Evolutionary conservation across 2,329 filamentous ascomycete genomes (phyloP), one percentile per base, ranked within the genome.

Genomic region (Knoxdaviesia proteae): DNA sequence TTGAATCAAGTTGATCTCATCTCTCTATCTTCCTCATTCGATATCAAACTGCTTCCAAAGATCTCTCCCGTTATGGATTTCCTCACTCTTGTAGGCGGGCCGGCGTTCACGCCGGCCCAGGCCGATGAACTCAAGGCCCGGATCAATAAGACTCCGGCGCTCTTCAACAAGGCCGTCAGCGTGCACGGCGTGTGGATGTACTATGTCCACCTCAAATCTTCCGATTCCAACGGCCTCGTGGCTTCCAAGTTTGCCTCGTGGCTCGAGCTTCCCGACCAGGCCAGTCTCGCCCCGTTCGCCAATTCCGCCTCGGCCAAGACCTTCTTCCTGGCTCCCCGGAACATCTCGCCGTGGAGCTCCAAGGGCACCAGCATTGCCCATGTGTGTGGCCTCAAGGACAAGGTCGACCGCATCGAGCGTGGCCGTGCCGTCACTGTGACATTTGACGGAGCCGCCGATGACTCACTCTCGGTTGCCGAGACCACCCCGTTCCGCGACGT

Each of bases 271-370:
- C 46, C 46, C 9, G 30, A 43, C 8, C 44, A 47, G 44, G 32
- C 33, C 32, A 39, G 32, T 35, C 44, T 33, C 31, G 32, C 36
- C 7, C 32, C 37, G 36, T 44, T 46, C 40, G 32, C 45, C 38
- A 42, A 46, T 38, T 42, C 45, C 9, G 42, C 42, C 35, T 42
- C 40, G 7, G 33, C 42, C 31, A 46, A 46, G 45, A 46, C 45
- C 34, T 46, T 82, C 56, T 84, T 86, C 56, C 69, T 94, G 45
- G 76, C 72, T 39, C 88, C 88, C 20, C 74, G 88, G 50, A 81
- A 82, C 52, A 87, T 93, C 50, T 94, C 87, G 36, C 90, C 90
- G 56, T 98, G 90, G 90, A 94, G 86, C 61, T 94, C 87, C 44
- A 87, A 94, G 60, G 88, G 87, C 32, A 94, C 88, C 39, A 88